Evolutionary conservation across 2,329 filamentous ascomycete genomes (phyloP).

Genomic region (Botrytis galanthina): DNA sequence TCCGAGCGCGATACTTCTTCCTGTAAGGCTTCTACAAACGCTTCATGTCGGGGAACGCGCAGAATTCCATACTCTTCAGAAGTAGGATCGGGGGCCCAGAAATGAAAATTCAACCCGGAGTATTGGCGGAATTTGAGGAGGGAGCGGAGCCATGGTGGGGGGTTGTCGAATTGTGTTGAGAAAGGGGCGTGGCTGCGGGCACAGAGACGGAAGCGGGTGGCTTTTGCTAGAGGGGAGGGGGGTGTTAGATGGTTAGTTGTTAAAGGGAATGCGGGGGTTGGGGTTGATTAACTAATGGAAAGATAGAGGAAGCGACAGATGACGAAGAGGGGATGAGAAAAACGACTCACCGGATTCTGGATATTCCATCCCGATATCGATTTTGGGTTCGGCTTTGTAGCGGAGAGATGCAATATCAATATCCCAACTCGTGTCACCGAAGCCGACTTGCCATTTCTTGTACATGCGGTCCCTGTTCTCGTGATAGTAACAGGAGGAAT

Average conservation of each 20-base stretch:
- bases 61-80: not conserved
- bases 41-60: not conserved
- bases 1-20: not conserved
- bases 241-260: not conserved
- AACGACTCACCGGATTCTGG: not conserved
- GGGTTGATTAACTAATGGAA: not conserved
- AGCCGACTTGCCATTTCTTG: slow-evolving; percentile 26
- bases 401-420: slow-evolving; percentile 24
- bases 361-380: slow-evolving; percentile 15
- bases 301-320: no score
- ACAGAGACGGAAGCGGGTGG: not conserved
- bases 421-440: slow-evolving; percentile 27
- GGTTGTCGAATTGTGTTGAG: not conserved
- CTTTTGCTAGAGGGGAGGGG: not conserved
- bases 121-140: slow-evolving; percentile 18
- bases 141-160: not conserved
- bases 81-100: not conserved
- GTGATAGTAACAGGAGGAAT: slow-evolving; percentile 28
- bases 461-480: slow-evolving; percentile 24
- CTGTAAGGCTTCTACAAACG: slow-evolving; percentile 4
- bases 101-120: slow-evolving; percentile 10
- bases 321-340: not conserved
- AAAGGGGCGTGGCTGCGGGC: not conserved
- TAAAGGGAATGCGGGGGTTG: not conserved
- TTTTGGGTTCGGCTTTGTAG: slow-evolving; percentile 13